phyloP scores from a whole-genome alignment of 1,284 basidiomycete genomes.

The Cutaneotrichosporon mucoides region DNA sequence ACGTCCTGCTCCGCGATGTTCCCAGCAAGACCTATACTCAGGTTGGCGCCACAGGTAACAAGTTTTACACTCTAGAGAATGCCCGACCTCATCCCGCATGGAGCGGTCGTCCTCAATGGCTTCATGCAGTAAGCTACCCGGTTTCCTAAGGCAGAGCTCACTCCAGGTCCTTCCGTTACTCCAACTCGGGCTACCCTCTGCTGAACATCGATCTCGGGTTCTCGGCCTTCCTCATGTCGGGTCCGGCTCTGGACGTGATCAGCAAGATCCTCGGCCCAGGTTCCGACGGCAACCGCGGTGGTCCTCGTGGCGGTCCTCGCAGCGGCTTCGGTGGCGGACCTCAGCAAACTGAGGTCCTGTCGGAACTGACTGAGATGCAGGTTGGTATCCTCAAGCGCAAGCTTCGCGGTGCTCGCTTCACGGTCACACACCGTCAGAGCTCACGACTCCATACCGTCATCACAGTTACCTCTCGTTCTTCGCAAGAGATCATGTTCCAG shows the following conservation, averaged over 20 bases:
- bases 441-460: slow-evolving; percentile 35
- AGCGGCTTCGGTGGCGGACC: no score
- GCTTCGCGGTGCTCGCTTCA: slow-evolving; percentile 36
- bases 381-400: slow-evolving; percentile 31
- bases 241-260: slow-evolving; percentile 42
- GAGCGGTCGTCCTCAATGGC: slow-evolving; percentile 41
- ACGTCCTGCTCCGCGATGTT: slow-evolving; percentile 41
- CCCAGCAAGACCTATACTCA: slow-evolving; percentile 38
- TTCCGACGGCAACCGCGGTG: not conserved
- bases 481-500: slow-evolving; percentile 33
- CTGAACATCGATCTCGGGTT: slow-evolving; percentile 43
- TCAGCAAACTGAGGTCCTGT: not conserved
- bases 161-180: slow-evolving; percentile 40
- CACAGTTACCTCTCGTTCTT: slow-evolving; percentile 30
- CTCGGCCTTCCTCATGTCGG: slow-evolving; percentile 44
- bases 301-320: slow-evolving; percentile 5
- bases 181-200: slow-evolving; percentile 30
- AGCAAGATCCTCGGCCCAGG: slow-evolving; percentile 27
- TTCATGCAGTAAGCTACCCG: slow-evolving; percentile 38
- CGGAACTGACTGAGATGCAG: slow-evolving; percentile 17
- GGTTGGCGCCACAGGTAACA: slow-evolving; percentile 39
- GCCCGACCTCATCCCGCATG: slow-evolving; percentile 33
- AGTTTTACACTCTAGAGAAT: slow-evolving; percentile 38
- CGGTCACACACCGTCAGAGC: slow-evolving; percentile 36
- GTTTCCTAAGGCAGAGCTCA: not conserved